phyloP scores from a whole-genome alignment of 2,329 filamentous ascomycete species.

The Alternaria sp. region DNA sequence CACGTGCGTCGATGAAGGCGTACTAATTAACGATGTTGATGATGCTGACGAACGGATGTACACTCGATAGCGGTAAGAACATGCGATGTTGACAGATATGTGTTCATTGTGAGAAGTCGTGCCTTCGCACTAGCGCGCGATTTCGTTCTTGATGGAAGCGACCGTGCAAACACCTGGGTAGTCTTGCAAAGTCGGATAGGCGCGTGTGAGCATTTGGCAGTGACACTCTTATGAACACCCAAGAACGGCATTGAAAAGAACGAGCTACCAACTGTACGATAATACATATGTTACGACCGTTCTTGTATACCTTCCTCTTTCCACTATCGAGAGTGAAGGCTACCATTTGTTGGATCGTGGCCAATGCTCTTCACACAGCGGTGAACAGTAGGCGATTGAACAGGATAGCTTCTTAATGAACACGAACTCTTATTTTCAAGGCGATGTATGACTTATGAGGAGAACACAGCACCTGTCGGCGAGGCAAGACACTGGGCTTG shows the following conservation, averaged over 20 bases:
- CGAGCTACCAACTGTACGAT: neutral
- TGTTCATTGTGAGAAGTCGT: neutral
- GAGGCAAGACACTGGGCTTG: neutral
- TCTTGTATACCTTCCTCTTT: neutral
- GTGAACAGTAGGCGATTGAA: neutral
- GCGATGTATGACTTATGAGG: neutral
- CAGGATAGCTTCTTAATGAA: neutral
- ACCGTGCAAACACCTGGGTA: neutral
- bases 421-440: neutral
- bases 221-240: neutral
- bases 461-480: neutral
- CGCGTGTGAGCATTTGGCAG: neutral
- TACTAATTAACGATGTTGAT: neutral
- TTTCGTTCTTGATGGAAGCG: neutral
- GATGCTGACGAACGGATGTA: neutral
- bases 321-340: neutral
- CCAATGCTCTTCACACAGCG: neutral
- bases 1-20: neutral
- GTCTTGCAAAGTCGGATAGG: neutral
- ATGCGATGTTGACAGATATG: neutral
- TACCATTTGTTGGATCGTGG: neutral
- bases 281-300: neutral
- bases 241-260: neutral
- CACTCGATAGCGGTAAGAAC: neutral
- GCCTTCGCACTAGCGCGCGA: neutral